phyloP scores from a whole-genome alignment of 2,329 filamentous ascomycete species.

The Juglanconis oblonga region DNA sequence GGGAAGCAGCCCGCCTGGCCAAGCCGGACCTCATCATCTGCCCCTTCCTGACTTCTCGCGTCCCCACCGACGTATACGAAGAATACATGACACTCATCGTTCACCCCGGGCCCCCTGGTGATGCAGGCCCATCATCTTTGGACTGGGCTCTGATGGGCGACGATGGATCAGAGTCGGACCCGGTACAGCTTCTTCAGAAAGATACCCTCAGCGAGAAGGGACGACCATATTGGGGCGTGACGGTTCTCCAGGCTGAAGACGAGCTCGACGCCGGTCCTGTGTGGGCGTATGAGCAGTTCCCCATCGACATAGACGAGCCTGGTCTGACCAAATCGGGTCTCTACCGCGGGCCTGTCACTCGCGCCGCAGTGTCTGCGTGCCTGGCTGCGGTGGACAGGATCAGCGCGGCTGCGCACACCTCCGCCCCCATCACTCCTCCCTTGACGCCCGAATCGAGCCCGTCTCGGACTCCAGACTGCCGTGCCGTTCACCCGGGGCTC shows the following conservation, averaged over 20 bases:
- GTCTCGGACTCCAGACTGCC: background rate
- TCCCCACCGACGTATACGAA: slow-evolving; percentile 35
- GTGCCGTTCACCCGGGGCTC: slow-evolving; percentile 23
- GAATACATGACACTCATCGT: slow-evolving; percentile 37
- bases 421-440: slow-evolving; percentile 20
- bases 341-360: slow-evolving; percentile 36
- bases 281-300: slow-evolving; percentile 42
- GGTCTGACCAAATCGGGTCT: slow-evolving; percentile 38
- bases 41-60: slow-evolving; percentile 37
- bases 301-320: slow-evolving; percentile 36
- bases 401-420: slow-evolving; percentile 24
- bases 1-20: slow-evolving; percentile 34
- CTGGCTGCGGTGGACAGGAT: slow-evolving; percentile 36
- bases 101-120: slow-evolving; percentile 39
- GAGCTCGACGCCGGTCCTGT: slow-evolving; percentile 41
- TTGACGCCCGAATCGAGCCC: slow-evolving; percentile 1
- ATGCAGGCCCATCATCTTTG: slow-evolving; percentile 38
- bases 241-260: slow-evolving; percentile 37
- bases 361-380: slow-evolving; percentile 35
- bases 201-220: slow-evolving; percentile 27
- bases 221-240: slow-evolving; percentile 39
- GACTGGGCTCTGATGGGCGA: slow-evolving; percentile 42
- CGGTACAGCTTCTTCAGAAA: slow-evolving; percentile 27
- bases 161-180: slow-evolving; percentile 32
- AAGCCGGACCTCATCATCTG: slow-evolving; percentile 39